phyloP scores from a whole-genome alignment of 106 monocot species.

The Ottelia alismoides region DNA sequence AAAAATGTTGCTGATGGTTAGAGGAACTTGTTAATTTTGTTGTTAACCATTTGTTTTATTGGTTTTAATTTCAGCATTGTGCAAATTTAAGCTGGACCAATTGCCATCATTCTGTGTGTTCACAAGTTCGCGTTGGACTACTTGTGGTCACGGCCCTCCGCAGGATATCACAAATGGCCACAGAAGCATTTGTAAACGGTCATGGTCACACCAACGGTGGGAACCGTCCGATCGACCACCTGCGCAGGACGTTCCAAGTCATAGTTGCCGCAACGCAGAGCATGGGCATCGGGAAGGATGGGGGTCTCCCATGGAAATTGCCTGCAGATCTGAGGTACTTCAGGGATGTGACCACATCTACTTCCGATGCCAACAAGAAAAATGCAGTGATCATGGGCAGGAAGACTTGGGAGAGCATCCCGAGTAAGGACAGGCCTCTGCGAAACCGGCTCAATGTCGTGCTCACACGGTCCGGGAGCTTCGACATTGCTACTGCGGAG shows the following conservation, averaged over 20 bases:
- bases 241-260: constrained; percentile 64
- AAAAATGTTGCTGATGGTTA: no score
- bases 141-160: no score
- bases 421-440: constrained; percentile 48
- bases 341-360: constrained; percentile 59
- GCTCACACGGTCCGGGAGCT: constrained; percentile 83
- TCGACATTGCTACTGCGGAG: constrained; percentile 61
- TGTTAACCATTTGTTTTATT: no score
- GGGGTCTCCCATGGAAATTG: constrained; percentile 75
- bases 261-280: constrained; percentile 78
- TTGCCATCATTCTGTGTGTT: no score
- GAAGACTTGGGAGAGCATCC: constrained; percentile 95
- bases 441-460: constrained; percentile 84
- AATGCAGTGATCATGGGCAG: constrained; percentile 99
- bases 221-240: no score
- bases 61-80: no score
- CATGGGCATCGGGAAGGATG: constrained; percentile 89
- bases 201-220: no score
- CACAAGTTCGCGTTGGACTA: no score
- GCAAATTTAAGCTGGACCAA: no score
- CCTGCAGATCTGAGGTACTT: constrained; percentile 85
- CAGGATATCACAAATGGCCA: no score
- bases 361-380: constrained; percentile 70
- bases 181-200: no score
- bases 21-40: no score